phyloP scores from a whole-genome alignment of 176 grass and related monocot genomes.

The Oryza meridionalis region DNA sequence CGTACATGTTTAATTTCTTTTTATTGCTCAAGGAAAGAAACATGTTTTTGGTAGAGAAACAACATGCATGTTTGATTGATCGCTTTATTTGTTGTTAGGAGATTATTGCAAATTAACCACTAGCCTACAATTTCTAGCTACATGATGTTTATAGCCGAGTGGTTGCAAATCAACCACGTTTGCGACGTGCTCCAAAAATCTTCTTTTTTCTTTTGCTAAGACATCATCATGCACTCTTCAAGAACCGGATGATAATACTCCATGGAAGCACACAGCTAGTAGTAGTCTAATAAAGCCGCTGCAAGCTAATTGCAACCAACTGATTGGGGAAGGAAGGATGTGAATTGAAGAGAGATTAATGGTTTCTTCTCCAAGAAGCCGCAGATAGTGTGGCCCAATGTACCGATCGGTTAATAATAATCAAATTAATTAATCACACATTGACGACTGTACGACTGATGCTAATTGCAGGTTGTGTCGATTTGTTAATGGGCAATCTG shows the following conservation, averaged over 20 bases:
- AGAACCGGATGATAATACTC: neutral
- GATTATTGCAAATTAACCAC: neutral
- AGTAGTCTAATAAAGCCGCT: neutral
- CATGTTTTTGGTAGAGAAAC: neutral
- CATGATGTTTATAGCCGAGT: neutral
- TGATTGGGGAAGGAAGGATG: neutral
- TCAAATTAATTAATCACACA: constrained; percentile 14
- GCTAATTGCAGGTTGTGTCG: constrained; percentile 39
- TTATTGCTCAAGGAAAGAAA: neutral
- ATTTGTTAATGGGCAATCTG: neutral
- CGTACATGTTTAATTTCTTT: neutral
- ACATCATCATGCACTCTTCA: neutral
- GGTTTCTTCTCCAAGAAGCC: neutral
- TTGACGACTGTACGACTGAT: constrained; percentile 39
- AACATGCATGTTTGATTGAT: neutral
- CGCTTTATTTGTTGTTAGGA: neutral
- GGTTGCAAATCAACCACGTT: neutral
- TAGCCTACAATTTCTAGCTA: neutral
- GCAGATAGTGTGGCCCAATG: neutral
- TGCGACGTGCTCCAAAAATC: neutral
- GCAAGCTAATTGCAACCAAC: constrained; percentile 1
- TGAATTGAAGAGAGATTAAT: neutral
- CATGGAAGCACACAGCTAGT: neutral
- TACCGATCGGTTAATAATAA: neutral
- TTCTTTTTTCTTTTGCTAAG: neutral